Conservation (phyloP, 2,329 filamentous ascomycete species). For the Penicillium brevicompactum region DNA sequence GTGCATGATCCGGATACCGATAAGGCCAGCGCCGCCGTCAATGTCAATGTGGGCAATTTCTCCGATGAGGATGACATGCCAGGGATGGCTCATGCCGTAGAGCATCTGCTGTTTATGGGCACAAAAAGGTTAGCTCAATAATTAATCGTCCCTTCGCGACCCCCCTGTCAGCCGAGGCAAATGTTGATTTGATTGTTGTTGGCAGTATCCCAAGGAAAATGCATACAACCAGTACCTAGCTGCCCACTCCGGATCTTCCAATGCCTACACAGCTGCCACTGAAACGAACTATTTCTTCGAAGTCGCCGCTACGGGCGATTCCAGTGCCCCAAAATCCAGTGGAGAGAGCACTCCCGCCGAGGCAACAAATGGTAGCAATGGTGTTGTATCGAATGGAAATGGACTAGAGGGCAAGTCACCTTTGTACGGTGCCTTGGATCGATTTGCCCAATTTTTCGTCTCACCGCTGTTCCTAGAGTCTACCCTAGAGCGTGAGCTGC, state of each 20-base stretch:
- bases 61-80: slow-evolving; percentile 89
- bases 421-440: slow-evolving; percentile 79
- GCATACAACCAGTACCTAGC: slow-evolving; percentile 93
- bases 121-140: slow-evolving; percentile 73
- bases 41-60: slow-evolving; percentile 95
- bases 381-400: slow-evolving; percentile 23
- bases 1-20: slow-evolving; percentile 95
- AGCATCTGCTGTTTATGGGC: slow-evolving; percentile 97
- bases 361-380: slow-evolving; percentile 28
- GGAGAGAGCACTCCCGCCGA: slow-evolving; percentile 30
- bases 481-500: slow-evolving; percentile 82
- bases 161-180: not conserved
- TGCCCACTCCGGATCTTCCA: slow-evolving; percentile 85
- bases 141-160: not conserved
- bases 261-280: slow-evolving; percentile 89
- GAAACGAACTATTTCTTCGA: slow-evolving; percentile 99
- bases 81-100: slow-evolving; percentile 92
- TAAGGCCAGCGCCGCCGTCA: slow-evolving; percentile 92
- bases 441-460: slow-evolving; percentile 93
- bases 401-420: slow-evolving; percentile 50
- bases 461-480: slow-evolving; percentile 81
- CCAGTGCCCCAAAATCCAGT: slow-evolving; percentile 33
- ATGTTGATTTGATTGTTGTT: slow-evolving; percentile 5
- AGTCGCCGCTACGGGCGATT: slow-evolving; percentile 73
- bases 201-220: slow-evolving; percentile 85